Percentiles rank a stretch among this genome's conserved stretches.
phyloP scores from a whole-genome alignment of 441 rosid genomes.

The Erodium trifolium region DNA sequence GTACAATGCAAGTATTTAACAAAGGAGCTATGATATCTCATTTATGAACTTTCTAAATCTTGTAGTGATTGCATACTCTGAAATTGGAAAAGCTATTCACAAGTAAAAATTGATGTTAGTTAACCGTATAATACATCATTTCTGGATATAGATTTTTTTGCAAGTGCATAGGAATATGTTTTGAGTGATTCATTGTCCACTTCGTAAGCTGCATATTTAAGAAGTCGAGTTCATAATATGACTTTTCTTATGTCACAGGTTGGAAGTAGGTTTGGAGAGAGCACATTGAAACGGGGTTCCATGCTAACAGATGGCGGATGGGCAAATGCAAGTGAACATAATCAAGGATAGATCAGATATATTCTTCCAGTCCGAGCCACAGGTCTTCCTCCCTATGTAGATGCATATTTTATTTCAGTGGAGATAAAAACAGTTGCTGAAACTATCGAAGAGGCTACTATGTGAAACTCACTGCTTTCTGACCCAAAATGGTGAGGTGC shows the following conservation, averaged over 20 bases:
- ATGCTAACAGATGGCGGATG: constrained; percentile 65
- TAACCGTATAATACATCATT: not conserved
- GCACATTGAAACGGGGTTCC: constrained; percentile 86
- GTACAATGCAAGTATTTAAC: not conserved
- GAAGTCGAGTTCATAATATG: constrained; percentile 1
- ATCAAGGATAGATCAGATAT: constrained; percentile 94
- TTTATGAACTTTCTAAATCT: not conserved
- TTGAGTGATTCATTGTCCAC: not conserved
- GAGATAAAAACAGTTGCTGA: not conserved
- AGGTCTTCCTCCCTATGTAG: constrained; percentile 33
- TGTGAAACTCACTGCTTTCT: not conserved
- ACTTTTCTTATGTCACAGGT: constrained; percentile 41
- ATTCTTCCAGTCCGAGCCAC: constrained; percentile 91
- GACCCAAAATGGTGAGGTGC: not conserved
- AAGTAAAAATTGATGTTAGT: too few relatives aligned
- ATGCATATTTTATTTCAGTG: not conserved
- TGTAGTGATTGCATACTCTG: not conserved
- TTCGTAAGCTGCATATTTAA: constrained; percentile 11
- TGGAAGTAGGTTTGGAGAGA: constrained; percentile 96
- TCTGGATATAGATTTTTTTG: not conserved
- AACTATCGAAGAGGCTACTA: not conserved
- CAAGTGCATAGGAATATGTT: constrained; percentile 1
- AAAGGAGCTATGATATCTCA: not conserved
- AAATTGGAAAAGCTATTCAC: not conserved
- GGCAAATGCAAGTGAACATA: constrained; percentile 59